Evolutionary conservation across 202 grass and related monocot species (phyloP).

Genomic region (Saccharum hybrid): DNA sequence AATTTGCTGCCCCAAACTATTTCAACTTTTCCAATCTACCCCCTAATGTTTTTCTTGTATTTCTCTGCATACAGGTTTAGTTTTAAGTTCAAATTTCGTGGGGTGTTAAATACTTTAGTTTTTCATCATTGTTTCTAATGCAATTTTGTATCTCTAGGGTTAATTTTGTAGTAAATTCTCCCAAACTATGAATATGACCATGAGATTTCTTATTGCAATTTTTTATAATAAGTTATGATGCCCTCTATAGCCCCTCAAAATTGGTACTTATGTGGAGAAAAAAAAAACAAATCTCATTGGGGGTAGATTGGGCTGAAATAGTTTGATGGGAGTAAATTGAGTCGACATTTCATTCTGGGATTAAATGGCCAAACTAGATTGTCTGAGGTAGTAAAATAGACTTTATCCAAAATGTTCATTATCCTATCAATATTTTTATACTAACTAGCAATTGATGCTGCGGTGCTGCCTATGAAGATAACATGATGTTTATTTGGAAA

Average conservation of each 20-base stretch:
- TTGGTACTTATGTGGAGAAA: background rate
- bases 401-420: background rate
- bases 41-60: background rate
- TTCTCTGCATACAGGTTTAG: background rate
- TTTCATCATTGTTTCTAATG: background rate
- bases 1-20: background rate
- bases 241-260: background rate
- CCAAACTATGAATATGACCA: background rate
- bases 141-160: background rate
- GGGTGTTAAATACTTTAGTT: background rate
- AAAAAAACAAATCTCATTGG: background rate
- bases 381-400: background rate
- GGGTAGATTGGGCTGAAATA: background rate
- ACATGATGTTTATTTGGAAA: constrained; percentile 27
- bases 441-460: background rate
- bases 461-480: constrained; percentile 9
- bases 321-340: background rate
- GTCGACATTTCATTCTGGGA: background rate
- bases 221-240: background rate
- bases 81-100: background rate
- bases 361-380: background rate
- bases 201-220: background rate
- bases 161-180: background rate
- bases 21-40: background rate
- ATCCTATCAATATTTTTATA: constrained; percentile 1